Conservation (phyloP, 78 protist species). For the Polysphondylium violaceum region DNA sequence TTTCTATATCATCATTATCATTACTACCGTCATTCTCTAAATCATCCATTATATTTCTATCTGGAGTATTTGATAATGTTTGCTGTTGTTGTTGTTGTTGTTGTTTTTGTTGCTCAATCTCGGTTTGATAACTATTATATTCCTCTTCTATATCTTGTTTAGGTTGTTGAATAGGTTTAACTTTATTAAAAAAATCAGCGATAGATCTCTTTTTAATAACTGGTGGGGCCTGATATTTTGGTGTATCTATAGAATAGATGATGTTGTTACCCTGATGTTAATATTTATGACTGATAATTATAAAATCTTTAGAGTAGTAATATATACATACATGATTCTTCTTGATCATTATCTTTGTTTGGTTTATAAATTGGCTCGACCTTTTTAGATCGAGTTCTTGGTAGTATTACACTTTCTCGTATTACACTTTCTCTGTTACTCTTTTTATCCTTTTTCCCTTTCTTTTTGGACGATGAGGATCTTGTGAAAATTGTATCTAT, state of each 20-base stretch:
- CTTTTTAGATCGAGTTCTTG: neutral
- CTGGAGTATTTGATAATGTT: neutral
- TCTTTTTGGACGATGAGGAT: too few relatives aligned
- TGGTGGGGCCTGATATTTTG: conserved; percentile 18
- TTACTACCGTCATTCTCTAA: neutral
- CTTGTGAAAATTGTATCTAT: too few relatives aligned
- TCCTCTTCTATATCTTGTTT: neutral
- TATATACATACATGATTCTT: too few relatives aligned
- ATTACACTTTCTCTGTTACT: neutral
- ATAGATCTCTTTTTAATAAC: conserved; percentile 32
- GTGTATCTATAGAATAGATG: neutral
- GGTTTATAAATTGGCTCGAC: neutral
- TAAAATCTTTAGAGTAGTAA: too few relatives aligned
- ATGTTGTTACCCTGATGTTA: neutral
- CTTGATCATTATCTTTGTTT: neutral
- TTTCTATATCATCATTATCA: conserved; percentile 23
- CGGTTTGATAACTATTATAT: neutral
- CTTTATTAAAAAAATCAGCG: conserved; percentile 29
- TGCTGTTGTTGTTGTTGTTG: conserved; percentile 9
- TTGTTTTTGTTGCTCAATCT: neutral
- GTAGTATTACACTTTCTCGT: neutral
- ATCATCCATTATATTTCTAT: neutral
- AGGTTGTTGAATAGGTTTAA: conserved; percentile 7
- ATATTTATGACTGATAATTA: too few relatives aligned
- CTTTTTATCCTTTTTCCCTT: too few relatives aligned